These are phyloP conservation scores for Aspergillus haitiensis DNA, from an alignment of 495 filamentous ascomycete species.

Conservation along the genomic window DNA sequence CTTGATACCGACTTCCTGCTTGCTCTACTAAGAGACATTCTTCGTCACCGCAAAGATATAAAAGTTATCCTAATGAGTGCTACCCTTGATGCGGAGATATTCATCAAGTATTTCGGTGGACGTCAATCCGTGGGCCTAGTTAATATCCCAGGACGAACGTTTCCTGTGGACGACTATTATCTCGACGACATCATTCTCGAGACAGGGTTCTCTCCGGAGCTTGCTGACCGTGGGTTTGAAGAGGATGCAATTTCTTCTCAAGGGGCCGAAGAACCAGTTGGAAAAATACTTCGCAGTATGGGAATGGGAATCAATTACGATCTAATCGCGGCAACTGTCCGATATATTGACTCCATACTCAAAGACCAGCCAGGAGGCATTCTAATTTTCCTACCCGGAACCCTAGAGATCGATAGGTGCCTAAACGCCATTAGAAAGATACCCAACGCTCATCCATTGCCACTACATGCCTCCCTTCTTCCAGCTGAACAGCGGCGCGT, in stretches of 20 bases:
- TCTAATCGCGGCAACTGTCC: conserved; percentile 75
- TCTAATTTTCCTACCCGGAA: conserved; percentile 87
- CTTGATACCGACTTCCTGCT: conserved; percentile 94
- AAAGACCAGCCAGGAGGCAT: conserved; percentile 75
- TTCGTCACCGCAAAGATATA: conserved; percentile 73
- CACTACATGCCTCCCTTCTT: conserved; percentile 88
- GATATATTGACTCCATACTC: conserved; percentile 75
- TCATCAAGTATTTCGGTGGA: conserved; percentile 78
- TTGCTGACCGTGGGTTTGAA: conserved; percentile 32
- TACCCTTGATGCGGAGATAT: conserved; percentile 86
- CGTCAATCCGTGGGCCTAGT: conserved; percentile 68
- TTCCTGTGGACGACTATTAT: conserved; percentile 86
- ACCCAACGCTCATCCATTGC: conserved; percentile 75
- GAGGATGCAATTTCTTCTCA: conserved; percentile 39
- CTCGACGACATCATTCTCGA: conserved; percentile 82
- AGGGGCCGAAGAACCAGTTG: conserved; percentile 51
- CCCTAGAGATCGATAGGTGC: conserved; percentile 80
- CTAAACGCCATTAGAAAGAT: conserved; percentile 66
- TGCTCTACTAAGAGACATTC: conserved; percentile 81
- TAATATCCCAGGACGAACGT: conserved; percentile 86
- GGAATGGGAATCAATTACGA: conserved; percentile 93
- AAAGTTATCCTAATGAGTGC: conserved; percentile 98
- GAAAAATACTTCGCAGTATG: conserved; percentile 67
- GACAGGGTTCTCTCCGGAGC: conserved; percentile 66
- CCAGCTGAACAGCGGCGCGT: conserved; percentile 84